phyloP scores from a whole-genome alignment of 2,329 filamentous ascomycete genomes.

The Byssochlamys sp. region DNA sequence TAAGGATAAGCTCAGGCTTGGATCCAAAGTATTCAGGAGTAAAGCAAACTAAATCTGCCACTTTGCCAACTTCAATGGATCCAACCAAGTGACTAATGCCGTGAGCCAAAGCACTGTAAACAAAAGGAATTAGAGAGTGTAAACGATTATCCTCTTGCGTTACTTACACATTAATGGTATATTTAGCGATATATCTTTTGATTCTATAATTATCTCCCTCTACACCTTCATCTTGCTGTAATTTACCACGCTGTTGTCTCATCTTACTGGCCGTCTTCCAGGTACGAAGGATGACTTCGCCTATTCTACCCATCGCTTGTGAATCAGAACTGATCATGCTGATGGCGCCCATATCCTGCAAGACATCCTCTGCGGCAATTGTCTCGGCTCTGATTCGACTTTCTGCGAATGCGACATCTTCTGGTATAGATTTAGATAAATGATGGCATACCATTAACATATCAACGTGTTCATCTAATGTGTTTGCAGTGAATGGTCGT shows the following conservation, averaged over 20 bases:
- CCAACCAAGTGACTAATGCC: conserved; percentile 82
- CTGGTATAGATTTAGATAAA: conserved; percentile 79
- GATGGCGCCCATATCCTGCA: conserved; percentile 92
- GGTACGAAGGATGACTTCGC: conserved; percentile 82
- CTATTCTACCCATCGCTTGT: conserved; percentile 92
- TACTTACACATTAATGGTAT: conserved; percentile 92
- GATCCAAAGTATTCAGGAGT: conserved; percentile 74
- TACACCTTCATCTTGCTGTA: conserved; percentile 69
- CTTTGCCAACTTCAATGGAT: conserved; percentile 75
- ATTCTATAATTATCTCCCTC: conserved; percentile 83
- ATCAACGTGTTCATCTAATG: conserved; percentile 88
- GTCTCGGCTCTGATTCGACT: conserved; percentile 89
- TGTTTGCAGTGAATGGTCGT: conserved; percentile 80
- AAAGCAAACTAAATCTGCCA: conserved; percentile 86
- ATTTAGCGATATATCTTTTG: conserved; percentile 88
- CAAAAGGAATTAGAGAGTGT: no score
- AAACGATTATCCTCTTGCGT: no score
- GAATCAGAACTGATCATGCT: conserved; percentile 96
- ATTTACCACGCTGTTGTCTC: conserved; percentile 66
- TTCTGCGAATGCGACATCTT: conserved; percentile 92
- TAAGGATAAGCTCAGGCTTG: conserved; percentile 71
- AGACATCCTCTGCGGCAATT: conserved; percentile 89
- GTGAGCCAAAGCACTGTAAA: conserved; percentile 79
- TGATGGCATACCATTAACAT: conserved; percentile 99
- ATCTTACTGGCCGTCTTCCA: conserved; percentile 99